Base-by-base conservation (phyloP, 2,329 filamentous ascomycete species). In the Paracorniculantispora psalliotae region DNA sequence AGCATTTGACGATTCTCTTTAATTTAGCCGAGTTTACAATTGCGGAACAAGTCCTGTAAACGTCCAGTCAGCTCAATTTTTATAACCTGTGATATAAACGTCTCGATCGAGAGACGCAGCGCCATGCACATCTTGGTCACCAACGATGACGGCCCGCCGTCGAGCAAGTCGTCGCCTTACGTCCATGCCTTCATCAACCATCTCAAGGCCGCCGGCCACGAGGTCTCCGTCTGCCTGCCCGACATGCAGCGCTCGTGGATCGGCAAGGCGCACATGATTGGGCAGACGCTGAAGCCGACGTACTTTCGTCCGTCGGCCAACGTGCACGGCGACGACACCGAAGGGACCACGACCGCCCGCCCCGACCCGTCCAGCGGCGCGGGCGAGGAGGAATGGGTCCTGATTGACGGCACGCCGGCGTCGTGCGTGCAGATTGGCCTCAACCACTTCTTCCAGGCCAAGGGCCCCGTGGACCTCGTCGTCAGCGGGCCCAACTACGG, bases 191-290 rank as follows among this genome's bases (percentile, higher is more conserved):
- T 93, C 60, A 82, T 92, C 46, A 78, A 84, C 61, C 82, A 83
- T 56, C 85, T 94, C 53, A 85, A 91, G 71, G 74, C 79, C 59
- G 85, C 88, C 33, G 92, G 92, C 8, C 93, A 97, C 74, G 81
- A 78, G n/a, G 91, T 97, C 61, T 96, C 91, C 8, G 92, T 99
- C 52, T 89, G 94, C 63, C 84, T 99, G 15, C 94, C 94, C 1
- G 85, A 97, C 72, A 88, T 87, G 7, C 94, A 99, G 76, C 87
- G 93, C 63, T 96, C 92, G 59, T 99, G 94, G 94, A 97, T 99
- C 68, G 92, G 92, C 67, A 99, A 99, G 79, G 94, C 94, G 2
- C 94, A 97, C 74, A 90, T 97, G 69, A 92, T 97, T 67, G 92
- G 92, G 59, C 88, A 93, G 72, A 89, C 90, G 10, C 84, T 96